Evolutionary conservation across 176 grass and related monocot species (phyloP).

Genomic region (Aegilops tauschii): DNA sequence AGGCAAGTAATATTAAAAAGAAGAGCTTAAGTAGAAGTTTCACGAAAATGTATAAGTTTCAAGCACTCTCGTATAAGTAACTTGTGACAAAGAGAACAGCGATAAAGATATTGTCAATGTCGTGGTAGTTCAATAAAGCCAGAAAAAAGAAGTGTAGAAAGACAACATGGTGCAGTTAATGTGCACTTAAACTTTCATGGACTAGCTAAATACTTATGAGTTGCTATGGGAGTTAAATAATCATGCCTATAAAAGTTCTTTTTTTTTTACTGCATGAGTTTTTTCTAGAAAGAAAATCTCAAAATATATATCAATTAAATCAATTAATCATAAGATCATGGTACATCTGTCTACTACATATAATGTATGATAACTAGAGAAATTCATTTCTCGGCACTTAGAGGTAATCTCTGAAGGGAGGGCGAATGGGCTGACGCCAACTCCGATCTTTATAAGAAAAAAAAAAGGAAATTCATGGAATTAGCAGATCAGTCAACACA

Average conservation of each 20-base stretch:
- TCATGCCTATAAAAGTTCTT: neutral
- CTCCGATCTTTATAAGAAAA: neutral
- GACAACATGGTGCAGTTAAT: slow-evolving; percentile 16
- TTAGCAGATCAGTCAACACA: neutral
- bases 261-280: neutral
- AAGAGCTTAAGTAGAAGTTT: slow-evolving; percentile 1
- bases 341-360: neutral
- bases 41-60: neutral
- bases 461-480: neutral
- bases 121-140: neutral
- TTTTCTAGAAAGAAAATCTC: neutral
- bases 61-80: neutral
- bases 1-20: slow-evolving; percentile 20
- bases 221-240: neutral
- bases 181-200: neutral
- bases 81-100: neutral
- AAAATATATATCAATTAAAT: neutral
- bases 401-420: neutral
- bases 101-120: slow-evolving; percentile 8
- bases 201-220: neutral
- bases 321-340: neutral
- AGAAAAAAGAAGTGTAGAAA: neutral
- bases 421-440: neutral
- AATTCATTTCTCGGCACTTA: neutral
- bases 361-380: neutral